phyloP scores from a whole-genome alignment of 2,329 filamentous ascomycete species.

The Neocucurbitaria cava region DNA sequence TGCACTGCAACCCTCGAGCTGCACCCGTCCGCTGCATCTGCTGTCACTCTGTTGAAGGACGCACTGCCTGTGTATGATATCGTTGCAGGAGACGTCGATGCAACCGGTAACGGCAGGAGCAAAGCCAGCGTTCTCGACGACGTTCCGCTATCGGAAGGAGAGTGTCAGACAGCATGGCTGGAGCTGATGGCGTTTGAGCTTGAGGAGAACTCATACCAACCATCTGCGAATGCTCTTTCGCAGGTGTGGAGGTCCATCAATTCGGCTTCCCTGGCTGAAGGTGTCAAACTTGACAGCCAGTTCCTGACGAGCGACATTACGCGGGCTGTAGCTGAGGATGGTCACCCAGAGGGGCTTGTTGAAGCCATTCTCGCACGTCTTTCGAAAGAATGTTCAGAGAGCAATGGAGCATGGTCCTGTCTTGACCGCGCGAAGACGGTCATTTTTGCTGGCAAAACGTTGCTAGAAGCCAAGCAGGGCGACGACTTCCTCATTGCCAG shows the following conservation, averaged over 20 bases:
- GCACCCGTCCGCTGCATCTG: slow-evolving; percentile 42
- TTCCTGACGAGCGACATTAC: slow-evolving; percentile 46
- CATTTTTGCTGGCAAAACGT: slow-evolving; percentile 37
- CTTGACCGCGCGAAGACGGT: slow-evolving; percentile 44
- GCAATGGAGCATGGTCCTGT: slow-evolving; percentile 40
- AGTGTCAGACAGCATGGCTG: slow-evolving; percentile 60
- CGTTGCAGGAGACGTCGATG: slow-evolving; percentile 34
- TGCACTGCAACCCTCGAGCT: slow-evolving; percentile 55
- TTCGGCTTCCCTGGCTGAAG: slow-evolving; percentile 50
- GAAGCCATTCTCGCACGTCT: slow-evolving; percentile 48
- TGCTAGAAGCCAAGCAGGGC: slow-evolving; percentile 39
- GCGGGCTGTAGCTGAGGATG: slow-evolving; percentile 43
- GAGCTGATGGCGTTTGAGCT: slow-evolving; percentile 62
- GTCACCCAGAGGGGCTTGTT: slow-evolving; percentile 47
- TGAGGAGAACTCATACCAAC: slow-evolving; percentile 51
- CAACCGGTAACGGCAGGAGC: slow-evolving; percentile 35
- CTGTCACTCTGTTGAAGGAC: slow-evolving; percentile 45
- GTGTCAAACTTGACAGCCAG: slow-evolving; percentile 48
- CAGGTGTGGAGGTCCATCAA: slow-evolving; percentile 58
- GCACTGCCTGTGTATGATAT: slow-evolving; percentile 50
- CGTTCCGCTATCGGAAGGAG: slow-evolving; percentile 59
- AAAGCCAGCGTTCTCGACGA: slow-evolving; percentile 55
- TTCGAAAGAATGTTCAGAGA: slow-evolving; percentile 33
- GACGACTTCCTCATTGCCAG: slow-evolving; percentile 38
- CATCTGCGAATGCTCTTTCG: slow-evolving; percentile 56